Evolutionary conservation across 2,329 filamentous ascomycete genomes (phyloP).

Genomic region (Hymenoscyphus occultus): DNA sequence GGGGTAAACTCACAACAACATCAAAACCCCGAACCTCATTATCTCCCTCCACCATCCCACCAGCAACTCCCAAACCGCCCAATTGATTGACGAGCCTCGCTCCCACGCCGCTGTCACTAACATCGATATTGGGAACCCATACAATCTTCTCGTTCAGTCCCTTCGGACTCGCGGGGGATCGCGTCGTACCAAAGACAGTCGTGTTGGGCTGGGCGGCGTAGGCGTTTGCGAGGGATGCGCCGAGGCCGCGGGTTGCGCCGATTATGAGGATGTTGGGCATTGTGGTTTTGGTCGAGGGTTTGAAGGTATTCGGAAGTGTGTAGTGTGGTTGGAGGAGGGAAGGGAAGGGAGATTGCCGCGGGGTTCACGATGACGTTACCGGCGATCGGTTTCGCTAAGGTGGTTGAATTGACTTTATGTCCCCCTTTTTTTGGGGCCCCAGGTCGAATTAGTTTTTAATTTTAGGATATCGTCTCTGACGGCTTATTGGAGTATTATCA

Average conservation of each 20-base stretch:
- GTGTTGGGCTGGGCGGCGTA: conserved; percentile 50
- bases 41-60: conserved; percentile 29
- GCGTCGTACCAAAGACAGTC: conserved; percentile 58
- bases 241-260: conserved; percentile 66
- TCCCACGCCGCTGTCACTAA: conserved; percentile 48
- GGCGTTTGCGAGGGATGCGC: conserved; percentile 56
- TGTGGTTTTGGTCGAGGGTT: neutral
- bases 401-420: neutral
- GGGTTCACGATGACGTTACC: conserved; percentile 1
- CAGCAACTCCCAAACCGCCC: conserved; percentile 29
- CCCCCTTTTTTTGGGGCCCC: neutral
- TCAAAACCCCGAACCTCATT: conserved; percentile 39
- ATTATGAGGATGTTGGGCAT: conserved; percentile 52
- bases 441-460: neutral
- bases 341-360: neutral
- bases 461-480: neutral
- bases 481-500: neutral
- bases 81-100: conserved; percentile 47
- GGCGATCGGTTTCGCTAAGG: neutral
- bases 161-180: conserved; percentile 45
- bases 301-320: neutral
- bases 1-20: conserved; percentile 41
- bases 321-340: neutral
- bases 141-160: conserved; percentile 42
- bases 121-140: conserved; percentile 59